Base-by-base conservation (phyloP, 805 yeast genomes). In the Wickerhamiella australiensis region DNA sequence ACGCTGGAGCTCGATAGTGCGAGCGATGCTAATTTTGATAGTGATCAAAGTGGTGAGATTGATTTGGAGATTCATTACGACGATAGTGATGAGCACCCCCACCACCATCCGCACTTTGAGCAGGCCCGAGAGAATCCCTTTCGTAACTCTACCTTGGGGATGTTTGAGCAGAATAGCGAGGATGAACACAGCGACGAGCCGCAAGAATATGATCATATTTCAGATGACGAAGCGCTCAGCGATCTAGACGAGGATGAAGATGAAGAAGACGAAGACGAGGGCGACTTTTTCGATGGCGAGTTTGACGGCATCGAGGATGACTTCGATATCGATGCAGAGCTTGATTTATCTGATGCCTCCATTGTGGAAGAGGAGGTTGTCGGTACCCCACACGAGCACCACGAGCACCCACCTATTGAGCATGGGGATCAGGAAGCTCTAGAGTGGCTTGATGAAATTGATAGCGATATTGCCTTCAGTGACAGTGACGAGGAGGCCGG, bases 161-260 rank as follows among this genome's bases (percentile, higher is more conserved):
- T 49, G 48, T 36, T 36, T 22, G 51, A 49, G n/a, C 45, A 31
- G 13, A 44, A 31, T n/a, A 23, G 36, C 11, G 47, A 27, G 7
- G 47, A 26, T 2, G 38, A 42, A 13, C 27, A 23, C 27, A 20
- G 35, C 5, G 47, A 42, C 31, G 50, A 47, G 22, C 37, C 42
- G 3, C 27, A 21, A 17, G 51, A 49, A 7, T 49, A 43, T 23
- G 51, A 49, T 22, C 51, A 44, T 17, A 31, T 50, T 13, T 23
- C 49, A 1, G 52, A 50, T 20, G 52, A 50, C 22, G 49, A 50
- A 25, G 40, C 45, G 1, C 42, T 50, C 4, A 45, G 49, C 36
- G 52, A 50, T 45, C 5, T 50, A 9, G 44, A 31, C 26, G 42
- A 50, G 20, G 46, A 50, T 11, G 46, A 33, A 9, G 50, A 45